These are phyloP conservation scores for Candida xyloterini DNA, from an alignment of 805 yeast genomes.

Conservation along the genomic window DNA sequence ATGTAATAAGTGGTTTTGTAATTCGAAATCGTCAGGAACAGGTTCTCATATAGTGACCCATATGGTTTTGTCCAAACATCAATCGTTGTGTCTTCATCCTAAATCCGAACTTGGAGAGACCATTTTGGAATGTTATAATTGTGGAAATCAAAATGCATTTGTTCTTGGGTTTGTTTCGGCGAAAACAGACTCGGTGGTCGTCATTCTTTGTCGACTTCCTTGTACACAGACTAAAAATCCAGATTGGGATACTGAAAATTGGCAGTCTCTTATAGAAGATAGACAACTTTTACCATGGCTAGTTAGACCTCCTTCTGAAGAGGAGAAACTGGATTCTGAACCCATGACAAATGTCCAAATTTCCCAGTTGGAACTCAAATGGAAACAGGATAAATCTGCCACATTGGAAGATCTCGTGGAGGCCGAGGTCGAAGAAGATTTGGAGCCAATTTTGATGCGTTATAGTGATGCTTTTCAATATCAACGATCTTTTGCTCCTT, in stretches of 20 bases:
- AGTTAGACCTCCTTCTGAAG: conserved; percentile 66
- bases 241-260: conserved; percentile 83
- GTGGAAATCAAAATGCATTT: conserved; percentile 80
- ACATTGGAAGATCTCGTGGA: conserved; percentile 64
- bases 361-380: conserved; percentile 68
- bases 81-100: conserved; percentile 68
- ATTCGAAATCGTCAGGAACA: conserved; percentile 54
- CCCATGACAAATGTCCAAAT: conserved; percentile 64
- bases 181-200: conserved; percentile 81
- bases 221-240: conserved; percentile 75
- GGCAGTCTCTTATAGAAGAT: conserved; percentile 85
- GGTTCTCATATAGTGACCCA: conserved; percentile 83
- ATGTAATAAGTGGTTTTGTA: conserved; percentile 90
- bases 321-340: conserved; percentile 53
- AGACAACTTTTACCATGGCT: conserved; percentile 81
- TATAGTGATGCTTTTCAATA: conserved; percentile 83
- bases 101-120: conserved; percentile 87
- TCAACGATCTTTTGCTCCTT: conserved; percentile 80
- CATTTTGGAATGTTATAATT: conserved; percentile 81
- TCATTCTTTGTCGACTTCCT: conserved; percentile 81
- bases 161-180: conserved; percentile 85
- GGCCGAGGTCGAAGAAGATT: conserved; percentile 52
- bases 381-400: conserved; percentile 73
- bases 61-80: conserved; percentile 76
- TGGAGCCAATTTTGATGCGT: conserved; percentile 69